Conservation (phyloP, 2,329 filamentous ascomycete genomes). For the Huntiella decipiens region DNA sequence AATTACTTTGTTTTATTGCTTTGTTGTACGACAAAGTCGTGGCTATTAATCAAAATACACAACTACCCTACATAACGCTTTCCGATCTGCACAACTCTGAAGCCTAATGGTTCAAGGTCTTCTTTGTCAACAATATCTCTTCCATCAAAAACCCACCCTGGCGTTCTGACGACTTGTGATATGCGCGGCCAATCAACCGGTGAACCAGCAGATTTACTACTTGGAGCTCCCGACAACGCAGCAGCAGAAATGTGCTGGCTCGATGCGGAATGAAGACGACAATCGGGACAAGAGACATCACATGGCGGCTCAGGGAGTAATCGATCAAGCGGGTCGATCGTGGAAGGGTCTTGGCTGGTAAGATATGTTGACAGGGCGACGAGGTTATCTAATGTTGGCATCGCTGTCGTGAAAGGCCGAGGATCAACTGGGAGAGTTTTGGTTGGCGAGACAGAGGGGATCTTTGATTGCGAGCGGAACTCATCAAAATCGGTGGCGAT, state of each 20-base stretch:
- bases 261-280: constrained; percentile 17
- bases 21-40: too few relatives aligned
- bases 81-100: constrained; percentile 34
- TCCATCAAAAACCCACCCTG: constrained; percentile 39
- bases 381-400: constrained; percentile 26
- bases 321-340: constrained; percentile 25
- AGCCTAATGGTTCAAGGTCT: constrained; percentile 29
- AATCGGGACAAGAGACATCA: constrained; percentile 29
- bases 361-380: constrained; percentile 22
- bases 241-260: neutral
- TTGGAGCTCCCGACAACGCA: constrained; percentile 12
- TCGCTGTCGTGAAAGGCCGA: constrained; percentile 21
- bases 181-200: constrained; percentile 32
- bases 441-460: constrained; percentile 13
- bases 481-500: constrained; percentile 39
- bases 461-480: constrained; percentile 25
- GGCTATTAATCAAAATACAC: too few relatives aligned
- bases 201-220: constrained; percentile 25
- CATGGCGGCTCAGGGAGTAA: constrained; percentile 28
- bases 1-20: too few relatives aligned
- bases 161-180: constrained; percentile 29
- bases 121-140: constrained; percentile 31
- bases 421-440: constrained; percentile 22
- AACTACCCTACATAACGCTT: constrained; percentile 17
- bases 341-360: constrained; percentile 5